A percentile compares a stretch with the other conserved stretches of the same genome.
These are phyloP conservation scores for Thuidium tamariscinum DNA, from an alignment of 225 moss, liverwort and hornwort genomes.

Conservation along the genomic window DNA sequence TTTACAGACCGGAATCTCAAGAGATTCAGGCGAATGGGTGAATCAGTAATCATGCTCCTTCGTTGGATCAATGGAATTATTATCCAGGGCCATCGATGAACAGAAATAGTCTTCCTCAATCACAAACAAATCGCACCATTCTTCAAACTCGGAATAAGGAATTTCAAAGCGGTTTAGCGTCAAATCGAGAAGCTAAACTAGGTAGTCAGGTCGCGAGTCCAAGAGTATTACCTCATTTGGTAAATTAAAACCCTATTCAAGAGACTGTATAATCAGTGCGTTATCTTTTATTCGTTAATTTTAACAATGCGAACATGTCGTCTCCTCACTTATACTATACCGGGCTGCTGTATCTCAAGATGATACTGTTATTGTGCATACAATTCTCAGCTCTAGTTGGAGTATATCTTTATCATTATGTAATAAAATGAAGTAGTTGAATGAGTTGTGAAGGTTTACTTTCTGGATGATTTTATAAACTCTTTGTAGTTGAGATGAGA, in stretches of 20 bases:
- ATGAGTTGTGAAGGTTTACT: no score
- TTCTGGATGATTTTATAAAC: no score
- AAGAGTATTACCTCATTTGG: background rate
- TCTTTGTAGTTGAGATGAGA: no score
- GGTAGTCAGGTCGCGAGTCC: constrained; percentile 4
- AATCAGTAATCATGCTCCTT: background rate
- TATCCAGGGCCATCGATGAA: constrained; percentile 21
- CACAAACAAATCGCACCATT: background rate
- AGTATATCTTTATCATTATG: no score
- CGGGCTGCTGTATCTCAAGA: no score
- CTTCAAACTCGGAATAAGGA: background rate
- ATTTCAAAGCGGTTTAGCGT: background rate
- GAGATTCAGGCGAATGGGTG: background rate
- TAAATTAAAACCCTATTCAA: background rate
- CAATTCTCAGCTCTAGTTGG: no score
- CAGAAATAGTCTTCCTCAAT: background rate
- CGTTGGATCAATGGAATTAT: constrained; percentile 19
- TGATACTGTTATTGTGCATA: no score
- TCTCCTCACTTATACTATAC: no score
- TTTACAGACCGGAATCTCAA: background rate
- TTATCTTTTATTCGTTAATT: no score
- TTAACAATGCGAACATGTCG: no score
- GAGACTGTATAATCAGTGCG: background rate
- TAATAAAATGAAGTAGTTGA: no score
- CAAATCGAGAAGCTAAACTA: background rate